A percentile compares a stretch with the other conserved stretches of the same genome.
phyloP scores from a whole-genome alignment of 2,329 filamentous ascomycete genomes.

The Trichoderma harzianum region DNA sequence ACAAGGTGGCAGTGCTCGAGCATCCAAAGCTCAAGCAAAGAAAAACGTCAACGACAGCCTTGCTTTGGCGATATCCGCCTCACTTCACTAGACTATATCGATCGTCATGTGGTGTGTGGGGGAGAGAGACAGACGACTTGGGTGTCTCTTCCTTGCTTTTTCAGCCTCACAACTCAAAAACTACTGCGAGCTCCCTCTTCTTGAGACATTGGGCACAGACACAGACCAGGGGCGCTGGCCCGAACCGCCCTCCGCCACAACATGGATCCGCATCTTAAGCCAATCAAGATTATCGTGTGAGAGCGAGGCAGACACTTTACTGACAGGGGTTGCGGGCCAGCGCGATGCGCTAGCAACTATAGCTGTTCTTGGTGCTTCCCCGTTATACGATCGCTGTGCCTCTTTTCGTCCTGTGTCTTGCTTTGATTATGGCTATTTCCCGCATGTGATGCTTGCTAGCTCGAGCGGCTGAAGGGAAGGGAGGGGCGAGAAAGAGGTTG shows the following conservation, averaged over 20 bases:
- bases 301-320: not conserved
- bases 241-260: conserved; percentile 13
- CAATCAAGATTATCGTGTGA: conserved; percentile 4
- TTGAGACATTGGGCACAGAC: not conserved
- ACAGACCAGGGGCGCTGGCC: not conserved
- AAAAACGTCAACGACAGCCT: not conserved
- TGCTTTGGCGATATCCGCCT: not conserved
- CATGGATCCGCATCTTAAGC: not conserved
- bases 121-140: not conserved
- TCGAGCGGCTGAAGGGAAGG: not conserved
- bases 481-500: not conserved
- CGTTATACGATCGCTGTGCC: not conserved
- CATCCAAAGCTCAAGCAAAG: not conserved
- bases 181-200: not conserved
- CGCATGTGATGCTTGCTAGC: conserved; percentile 5
- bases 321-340: not conserved
- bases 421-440: not conserved
- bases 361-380: not conserved
- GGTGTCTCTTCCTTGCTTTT: not conserved
- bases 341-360: not conserved
- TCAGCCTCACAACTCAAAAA: not conserved
- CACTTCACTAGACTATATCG: not conserved
- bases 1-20: not conserved
- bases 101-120: not conserved
- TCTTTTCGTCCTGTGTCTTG: not conserved